These are phyloP conservation scores for Lentinula detonsa DNA, from an alignment of 768 basidiomycete species.

Conservation along the genomic window DNA sequence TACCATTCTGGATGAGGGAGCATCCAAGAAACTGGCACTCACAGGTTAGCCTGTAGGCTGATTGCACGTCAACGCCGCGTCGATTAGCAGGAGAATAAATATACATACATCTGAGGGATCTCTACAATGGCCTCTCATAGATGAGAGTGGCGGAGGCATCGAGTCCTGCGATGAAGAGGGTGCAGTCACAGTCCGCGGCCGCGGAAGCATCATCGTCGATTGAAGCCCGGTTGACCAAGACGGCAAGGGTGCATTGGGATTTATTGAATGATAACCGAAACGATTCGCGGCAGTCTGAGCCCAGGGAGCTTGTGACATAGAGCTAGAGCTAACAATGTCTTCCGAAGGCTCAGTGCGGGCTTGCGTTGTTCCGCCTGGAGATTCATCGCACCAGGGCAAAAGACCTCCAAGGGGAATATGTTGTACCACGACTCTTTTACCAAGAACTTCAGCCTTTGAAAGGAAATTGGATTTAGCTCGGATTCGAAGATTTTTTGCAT, in stretches of 20 bases:
- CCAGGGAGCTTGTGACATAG: slow-evolving; percentile 1
- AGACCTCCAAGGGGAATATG: slow-evolving; percentile 80
- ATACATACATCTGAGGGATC: neutral
- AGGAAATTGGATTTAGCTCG: slow-evolving; percentile 1
- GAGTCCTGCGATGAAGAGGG: neutral
- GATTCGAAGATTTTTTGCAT: neutral
- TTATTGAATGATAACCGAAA: neutral
- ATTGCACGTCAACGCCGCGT: neutral
- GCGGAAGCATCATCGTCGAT: neutral
- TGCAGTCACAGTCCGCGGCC: neutral
- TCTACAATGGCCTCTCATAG: neutral
- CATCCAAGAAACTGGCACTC: neutral
- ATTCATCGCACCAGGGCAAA: neutral
- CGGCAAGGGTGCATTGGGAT: neutral
- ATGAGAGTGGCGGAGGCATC: neutral
- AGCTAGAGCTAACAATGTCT: neutral
- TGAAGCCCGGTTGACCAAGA: neutral
- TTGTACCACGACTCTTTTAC: slow-evolving; percentile 95
- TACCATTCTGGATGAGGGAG: neutral
- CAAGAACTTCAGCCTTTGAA: slow-evolving; percentile 77
- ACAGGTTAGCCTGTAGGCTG: neutral
- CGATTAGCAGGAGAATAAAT: neutral
- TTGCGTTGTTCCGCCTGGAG: neutral
- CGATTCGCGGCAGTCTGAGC: neutral
- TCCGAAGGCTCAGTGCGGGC: neutral